Percentiles rank a stretch among this genome's conserved stretches.
phyloP scores from a whole-genome alignment of 164 flowering plant species.

The Echeveria elegans region DNA sequence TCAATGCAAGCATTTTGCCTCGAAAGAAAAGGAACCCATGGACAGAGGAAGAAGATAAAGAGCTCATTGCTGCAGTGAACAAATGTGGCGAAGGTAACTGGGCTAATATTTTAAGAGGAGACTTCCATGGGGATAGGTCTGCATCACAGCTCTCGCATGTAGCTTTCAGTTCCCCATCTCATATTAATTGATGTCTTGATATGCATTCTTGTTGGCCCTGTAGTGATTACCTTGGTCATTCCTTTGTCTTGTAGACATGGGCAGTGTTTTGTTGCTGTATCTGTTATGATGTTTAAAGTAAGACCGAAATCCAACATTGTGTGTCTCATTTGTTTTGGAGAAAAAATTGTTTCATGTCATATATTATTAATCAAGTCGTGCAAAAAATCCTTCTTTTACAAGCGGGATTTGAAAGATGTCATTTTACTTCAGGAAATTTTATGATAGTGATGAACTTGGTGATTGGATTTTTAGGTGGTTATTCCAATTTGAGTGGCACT shows the following conservation, averaged over 20 bases:
- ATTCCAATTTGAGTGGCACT: neutral
- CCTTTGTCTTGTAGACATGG: neutral
- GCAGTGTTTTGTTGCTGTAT: neutral
- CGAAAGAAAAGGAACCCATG: conserved; percentile 67
- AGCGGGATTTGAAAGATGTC: neutral
- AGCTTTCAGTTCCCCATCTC: neutral
- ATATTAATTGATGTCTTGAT: neutral
- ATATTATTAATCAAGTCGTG: too few species aligned
- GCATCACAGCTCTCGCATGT: conserved; percentile 87
- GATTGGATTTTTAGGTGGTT: neutral
- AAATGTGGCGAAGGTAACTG: conserved; percentile 89
- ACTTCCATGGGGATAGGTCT: conserved; percentile 70
- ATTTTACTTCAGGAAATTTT: neutral
- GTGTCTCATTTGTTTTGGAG: too few species aligned
- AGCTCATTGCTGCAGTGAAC: conserved; percentile 72
- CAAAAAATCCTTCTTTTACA: too few species aligned
- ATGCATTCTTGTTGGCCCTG: neutral
- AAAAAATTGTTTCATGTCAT: too few species aligned
- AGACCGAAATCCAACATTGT: neutral
- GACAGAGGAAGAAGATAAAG: conserved; percentile 64
- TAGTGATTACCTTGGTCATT: neutral
- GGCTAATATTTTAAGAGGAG: conserved; percentile 67
- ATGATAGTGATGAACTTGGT: neutral
- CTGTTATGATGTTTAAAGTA: neutral
- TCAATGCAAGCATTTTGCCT: conserved; percentile 27